Conservation (phyloP, 2,329 filamentous ascomycete genomes). For the Aurifilum marmelostoma region DNA sequence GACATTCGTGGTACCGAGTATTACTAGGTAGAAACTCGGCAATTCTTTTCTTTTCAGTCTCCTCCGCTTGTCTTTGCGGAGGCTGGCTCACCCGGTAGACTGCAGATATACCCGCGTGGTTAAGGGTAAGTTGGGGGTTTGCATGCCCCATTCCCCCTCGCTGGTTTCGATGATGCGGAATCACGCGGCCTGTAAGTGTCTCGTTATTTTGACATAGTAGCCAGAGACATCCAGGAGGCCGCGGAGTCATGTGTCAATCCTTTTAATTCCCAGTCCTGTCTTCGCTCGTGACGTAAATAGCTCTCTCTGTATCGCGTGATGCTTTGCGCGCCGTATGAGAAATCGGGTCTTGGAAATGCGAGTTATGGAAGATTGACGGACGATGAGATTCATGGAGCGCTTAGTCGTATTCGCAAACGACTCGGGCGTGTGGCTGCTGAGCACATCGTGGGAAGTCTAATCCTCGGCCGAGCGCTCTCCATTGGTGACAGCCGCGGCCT, state of each 20-base stretch:
- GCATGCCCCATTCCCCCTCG: too few species aligned
- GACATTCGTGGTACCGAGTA: neutral
- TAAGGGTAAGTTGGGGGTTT: neutral
- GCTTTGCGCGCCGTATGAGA: neutral
- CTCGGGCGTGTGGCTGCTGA: neutral
- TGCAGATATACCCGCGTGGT: neutral
- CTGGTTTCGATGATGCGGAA: neutral
- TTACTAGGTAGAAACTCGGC: neutral
- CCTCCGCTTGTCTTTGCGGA: neutral
- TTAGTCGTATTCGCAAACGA: neutral
- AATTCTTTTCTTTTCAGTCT: neutral
- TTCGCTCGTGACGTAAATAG: neutral
- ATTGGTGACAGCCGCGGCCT: constrained; percentile 10
- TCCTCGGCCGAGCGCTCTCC: constrained; percentile 11
- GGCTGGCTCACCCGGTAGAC: neutral
- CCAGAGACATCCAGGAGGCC: neutral
- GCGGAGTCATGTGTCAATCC: neutral
- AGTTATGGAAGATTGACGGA: neutral
- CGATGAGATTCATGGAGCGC: neutral
- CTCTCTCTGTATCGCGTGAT: neutral
- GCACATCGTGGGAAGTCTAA: neutral
- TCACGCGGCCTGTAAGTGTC: neutral
- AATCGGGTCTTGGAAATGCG: neutral
- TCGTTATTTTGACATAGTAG: neutral
- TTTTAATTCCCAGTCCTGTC: neutral